Evolutionary conservation across 148 eudicot genomes (phyloP).

Genomic region (Rhododendron vialii): DNA sequence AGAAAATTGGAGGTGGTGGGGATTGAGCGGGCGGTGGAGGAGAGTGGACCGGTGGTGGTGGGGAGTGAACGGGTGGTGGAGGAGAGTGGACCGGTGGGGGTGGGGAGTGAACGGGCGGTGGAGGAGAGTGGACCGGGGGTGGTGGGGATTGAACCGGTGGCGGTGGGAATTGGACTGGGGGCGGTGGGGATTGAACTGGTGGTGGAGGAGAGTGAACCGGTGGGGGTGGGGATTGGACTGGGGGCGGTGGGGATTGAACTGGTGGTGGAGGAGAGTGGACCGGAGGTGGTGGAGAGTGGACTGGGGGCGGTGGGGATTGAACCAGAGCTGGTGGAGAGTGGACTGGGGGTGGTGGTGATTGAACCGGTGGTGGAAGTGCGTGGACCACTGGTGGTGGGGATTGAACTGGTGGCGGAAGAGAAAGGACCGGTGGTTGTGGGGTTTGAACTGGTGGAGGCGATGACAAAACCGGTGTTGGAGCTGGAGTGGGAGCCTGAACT

Average conservation of each 20-base stretch:
- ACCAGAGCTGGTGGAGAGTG: conserved; percentile 11
- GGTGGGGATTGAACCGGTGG: background rate
- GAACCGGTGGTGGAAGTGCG: conserved; percentile 4
- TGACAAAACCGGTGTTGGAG: conserved; percentile 13
- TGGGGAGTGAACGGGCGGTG: background rate
- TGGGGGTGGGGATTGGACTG: conserved; percentile 19
- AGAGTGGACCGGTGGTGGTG: background rate
- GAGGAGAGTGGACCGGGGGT: background rate
- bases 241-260: conserved; percentile 14
- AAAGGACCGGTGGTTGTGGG: background rate
- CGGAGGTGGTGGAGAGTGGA: conserved; percentile 18
- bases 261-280: conserved; percentile 14
- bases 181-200: background rate
- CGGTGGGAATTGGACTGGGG: background rate
- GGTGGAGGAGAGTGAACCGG: conserved; percentile 11
- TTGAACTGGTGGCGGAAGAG: conserved; percentile 7
- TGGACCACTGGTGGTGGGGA: background rate
- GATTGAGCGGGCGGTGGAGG: conserved; percentile 3
- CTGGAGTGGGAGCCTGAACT: background rate
- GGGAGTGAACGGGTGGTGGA: background rate
- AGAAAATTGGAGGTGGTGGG: conserved; percentile 13
- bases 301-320: background rate
- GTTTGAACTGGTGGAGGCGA: background rate
- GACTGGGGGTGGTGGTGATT: conserved; percentile 14
- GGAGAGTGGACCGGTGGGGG: background rate